Base-by-base conservation (phyloP, 176 grass and related monocot species). In the Triticum monococcum region DNA sequence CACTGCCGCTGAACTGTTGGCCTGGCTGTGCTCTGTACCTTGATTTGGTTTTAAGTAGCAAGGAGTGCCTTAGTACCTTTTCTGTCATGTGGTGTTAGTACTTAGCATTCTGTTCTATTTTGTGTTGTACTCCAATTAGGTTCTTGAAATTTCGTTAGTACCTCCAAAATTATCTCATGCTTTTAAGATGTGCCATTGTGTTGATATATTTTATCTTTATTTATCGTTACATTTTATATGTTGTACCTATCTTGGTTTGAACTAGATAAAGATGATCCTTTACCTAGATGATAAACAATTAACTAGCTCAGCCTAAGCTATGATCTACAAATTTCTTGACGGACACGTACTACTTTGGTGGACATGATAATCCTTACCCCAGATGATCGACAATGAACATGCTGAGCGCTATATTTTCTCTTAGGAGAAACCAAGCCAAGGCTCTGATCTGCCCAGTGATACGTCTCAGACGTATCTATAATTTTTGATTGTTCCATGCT, bases 341-440 rank as follows among this genome's bases (percentile, higher is more conserved):
- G 9, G 11, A 41, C 10, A 12, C 4, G 23, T 32, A 3, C 8
- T 85, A n/a, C 14, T 23, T n/a, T 57, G 75, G 68, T 81, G 86
- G 69, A 88, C 52, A 81, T 85, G 89, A 85, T 85, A 81, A 91
- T 68, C 69, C 69, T 91, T 91, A 88, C 85, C 89, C 85, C 81
- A 88, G 63, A 91, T 88, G 81, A 91, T 77, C 77, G 69, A 85
- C 77, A 77, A 33, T 91, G 86, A 88, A 88, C 86, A 91, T 91
- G 40, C 37, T 88, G 89, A 81, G 86, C 62, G 62, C 81, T 88
- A 40, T 60, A 40, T 62, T 77, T 91, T 88, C 81, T 91, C 85
- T 77, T 88, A 4, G 9, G 65, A 84, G 85, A 84, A 78, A 84
- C 81, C 75, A 91, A 84, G 85, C 89, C 89, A 91, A 68, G 40